Evolutionary conservation across 1,284 basidiomycete genomes (phyloP), one percentile per base, ranked within the genome.

Genomic region (Wallemia ichthyophaga): DNA sequence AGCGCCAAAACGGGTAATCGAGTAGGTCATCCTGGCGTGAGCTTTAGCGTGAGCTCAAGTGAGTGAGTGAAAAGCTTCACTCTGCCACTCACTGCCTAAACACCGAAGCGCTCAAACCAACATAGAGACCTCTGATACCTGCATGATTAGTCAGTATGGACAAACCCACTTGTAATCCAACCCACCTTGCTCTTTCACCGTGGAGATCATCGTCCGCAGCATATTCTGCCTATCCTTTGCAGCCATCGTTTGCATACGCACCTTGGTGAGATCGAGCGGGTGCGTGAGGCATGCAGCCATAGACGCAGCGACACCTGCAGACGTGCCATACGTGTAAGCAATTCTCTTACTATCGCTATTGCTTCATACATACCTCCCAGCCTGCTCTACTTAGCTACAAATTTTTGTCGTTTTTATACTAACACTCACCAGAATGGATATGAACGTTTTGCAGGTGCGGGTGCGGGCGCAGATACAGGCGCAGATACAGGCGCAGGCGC

Each of bases 121-220:
- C 68, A 62, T 71, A 71, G 25, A 71, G 62, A 1, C 70, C 70
- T 58, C 67, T 65, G 1, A 70, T 60, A 56, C 70, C 70, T 69
- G 59, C 17, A 25, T 9, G 33, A 25, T 23, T 15, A 19, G 23
- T 15, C 28, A 25, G 28, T 13, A 60, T 19, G 32, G 66, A 62
- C 25, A 66, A 32, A 58, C 67, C n/a, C n/a, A n/a, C n/a, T n/a
- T n/a, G n/a, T n/a, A n/a, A n/a, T n/a, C n/a, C n/a, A 58, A 48
- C 65, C 64, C 19, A 68, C 62, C 62, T 54, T 69, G 63, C 13
- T 58, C 54, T 57, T 60, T 55, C 17, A 64, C 59, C 2, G 67
- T 67, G 31, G 48, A 57, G 37, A 64, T 53, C 31, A 68, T 61
- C 25, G 65, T 59, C 2, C 60, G 48, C 13, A 64, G 56, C 61